These are phyloP conservation scores for Aspergillus sp. DNA, from an alignment of 2,329 filamentous ascomycete species.

Conservation along the genomic window DNA sequence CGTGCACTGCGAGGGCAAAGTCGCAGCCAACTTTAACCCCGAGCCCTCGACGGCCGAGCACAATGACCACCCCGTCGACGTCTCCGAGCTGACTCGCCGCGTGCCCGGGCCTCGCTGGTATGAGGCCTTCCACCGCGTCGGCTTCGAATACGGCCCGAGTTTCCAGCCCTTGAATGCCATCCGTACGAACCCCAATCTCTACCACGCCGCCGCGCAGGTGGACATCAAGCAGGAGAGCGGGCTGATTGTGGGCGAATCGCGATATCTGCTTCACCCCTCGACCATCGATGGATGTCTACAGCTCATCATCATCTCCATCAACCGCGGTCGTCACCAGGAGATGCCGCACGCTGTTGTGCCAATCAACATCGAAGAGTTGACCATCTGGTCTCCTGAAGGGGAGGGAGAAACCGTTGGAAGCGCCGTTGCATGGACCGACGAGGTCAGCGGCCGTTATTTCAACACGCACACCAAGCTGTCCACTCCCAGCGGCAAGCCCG, in stretches of 20 bases:
- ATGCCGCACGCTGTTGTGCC: constrained; percentile 18
- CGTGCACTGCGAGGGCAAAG: background rate
- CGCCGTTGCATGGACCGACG: constrained; percentile 10
- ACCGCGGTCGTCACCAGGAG: constrained; percentile 11
- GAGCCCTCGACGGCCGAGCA: background rate
- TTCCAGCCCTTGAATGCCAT: constrained; percentile 8
- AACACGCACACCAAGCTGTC: constrained; percentile 8
- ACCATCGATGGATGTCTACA: constrained; percentile 20
- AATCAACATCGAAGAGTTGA: constrained; percentile 15
- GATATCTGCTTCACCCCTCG: constrained; percentile 9
- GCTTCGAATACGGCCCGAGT: constrained; percentile 14
- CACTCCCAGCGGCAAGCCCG: background rate
- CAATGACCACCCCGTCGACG: background rate
- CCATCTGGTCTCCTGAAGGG: constrained; percentile 4
- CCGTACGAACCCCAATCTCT: background rate
- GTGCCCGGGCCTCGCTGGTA: constrained; percentile 8
- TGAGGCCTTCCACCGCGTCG: constrained; percentile 3
- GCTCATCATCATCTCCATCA: constrained; percentile 17
- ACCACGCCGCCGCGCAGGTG: background rate
- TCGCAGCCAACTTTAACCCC: background rate
- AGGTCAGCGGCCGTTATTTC: constrained; percentile 8
- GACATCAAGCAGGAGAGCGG: background rate
- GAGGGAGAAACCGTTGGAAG: background rate
- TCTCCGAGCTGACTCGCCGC: too few relatives aligned
- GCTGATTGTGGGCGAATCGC: constrained; percentile 7